These are phyloP conservation scores for Mallotus nudiflorus DNA, from an alignment of 345 rosid genomes.

Conservation along the genomic window DNA sequence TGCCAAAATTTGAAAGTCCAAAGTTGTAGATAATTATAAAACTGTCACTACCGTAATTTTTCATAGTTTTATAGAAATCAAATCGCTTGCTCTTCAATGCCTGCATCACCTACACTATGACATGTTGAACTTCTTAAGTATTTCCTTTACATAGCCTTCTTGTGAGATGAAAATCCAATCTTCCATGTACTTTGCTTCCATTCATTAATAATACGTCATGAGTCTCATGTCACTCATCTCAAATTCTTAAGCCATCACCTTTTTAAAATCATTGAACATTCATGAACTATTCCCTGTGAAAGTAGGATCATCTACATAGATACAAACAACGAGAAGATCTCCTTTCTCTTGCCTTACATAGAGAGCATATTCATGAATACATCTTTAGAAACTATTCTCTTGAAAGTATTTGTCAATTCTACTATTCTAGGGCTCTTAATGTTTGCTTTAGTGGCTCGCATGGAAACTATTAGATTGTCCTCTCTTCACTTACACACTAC, in stretches of 20 bases:
- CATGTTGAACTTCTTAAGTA: neutral
- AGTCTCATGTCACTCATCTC: neutral
- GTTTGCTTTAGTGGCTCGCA: neutral
- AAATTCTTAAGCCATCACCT: neutral
- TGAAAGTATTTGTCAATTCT: neutral
- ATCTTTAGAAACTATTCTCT: neutral
- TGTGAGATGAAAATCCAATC: neutral
- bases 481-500: too few species aligned
- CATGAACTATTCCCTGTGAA: neutral
- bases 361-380: neutral
- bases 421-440: neutral
- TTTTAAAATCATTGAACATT: neutral
- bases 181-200: neutral
- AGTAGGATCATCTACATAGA: slow-evolving; percentile 2
- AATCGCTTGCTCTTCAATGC: too few species aligned
- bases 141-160: neutral
- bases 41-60: too few species aligned
- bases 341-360: neutral
- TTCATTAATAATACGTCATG: neutral
- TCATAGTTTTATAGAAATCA: too few species aligned
- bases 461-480: too few species aligned
- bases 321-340: neutral
- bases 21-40: too few species aligned
- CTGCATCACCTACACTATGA: too few species aligned
- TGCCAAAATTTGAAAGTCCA: too few species aligned